Evolutionary conservation across 352 stramenopile species (phyloP), one percentile per base, ranked within the genome.

Genomic region (Blastocystis sp.): DNA sequence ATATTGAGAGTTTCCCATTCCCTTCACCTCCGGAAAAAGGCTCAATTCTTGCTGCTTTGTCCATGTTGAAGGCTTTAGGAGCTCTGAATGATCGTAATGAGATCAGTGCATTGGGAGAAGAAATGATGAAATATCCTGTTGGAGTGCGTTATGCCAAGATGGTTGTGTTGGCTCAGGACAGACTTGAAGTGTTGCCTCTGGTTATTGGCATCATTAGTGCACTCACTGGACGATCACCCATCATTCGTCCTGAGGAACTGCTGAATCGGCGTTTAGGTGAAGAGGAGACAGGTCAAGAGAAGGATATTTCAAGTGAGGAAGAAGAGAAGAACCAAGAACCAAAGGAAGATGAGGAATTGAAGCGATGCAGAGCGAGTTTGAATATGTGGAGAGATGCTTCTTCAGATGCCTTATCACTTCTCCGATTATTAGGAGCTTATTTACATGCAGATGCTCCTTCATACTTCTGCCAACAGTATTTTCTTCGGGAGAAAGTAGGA

Each of bases 1-100:
- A 97, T 87, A 92, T 98, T n/a, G 89, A 92, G 39, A 90, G 92
- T 37, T 98, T 98, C 90, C 95, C 95, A 27, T 98, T 99, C 90
- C 95, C 95, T 49, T 97, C 95, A 32, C 92, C 93, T 16, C 96
- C 96, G 0, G 93, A 97, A 51, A 89, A 90, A 19, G 89, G 21
- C 2, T 57, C 86, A 7, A 83, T 89, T 16, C 24, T 51, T 19
- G 87, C 63, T 3, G 88, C 83, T 19, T 16, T 89, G 24, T n/a
- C 52, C 19, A 57, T 88, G 39, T 37, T 90, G 39, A 21, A 86
- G 24, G 51, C 66, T 11, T 32, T 90, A 11, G 67, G 86, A 21
- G 87, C 89, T n/a, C 19, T 86, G 58, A 39, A 88, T 21, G 88
- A 88, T 21, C 88, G 90, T 5, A 89, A 92, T 24, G 87, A 89